Evolutionary conservation across 345 rosid species (phyloP), one percentile per base, ranked within the genome.

Genomic region (Gossypium arboreum): DNA sequence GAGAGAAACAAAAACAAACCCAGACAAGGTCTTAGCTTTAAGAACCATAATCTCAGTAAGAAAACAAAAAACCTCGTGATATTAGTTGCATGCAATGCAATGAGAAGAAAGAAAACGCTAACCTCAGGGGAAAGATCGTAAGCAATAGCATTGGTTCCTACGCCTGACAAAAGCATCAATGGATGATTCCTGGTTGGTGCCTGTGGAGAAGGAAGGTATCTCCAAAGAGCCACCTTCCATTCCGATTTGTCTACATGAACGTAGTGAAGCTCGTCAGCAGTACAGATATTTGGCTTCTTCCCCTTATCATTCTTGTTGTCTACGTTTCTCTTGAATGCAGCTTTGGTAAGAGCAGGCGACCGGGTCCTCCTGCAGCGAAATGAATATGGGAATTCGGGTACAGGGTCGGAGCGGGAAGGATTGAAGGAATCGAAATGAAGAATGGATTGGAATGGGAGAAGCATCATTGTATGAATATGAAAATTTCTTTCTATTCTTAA

Each of bases 241-340:
- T 87, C 92, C 52, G 94, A 88, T 67, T 91, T 83, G 9, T 87
- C 77, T 55, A 91, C 88, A 48, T 92, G 60, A 56, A 88, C 96
- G 68, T 88, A 90, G 84, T 93, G 98, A 55, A 94, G 94, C 80
- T 94, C 98, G 68, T 94, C 98, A 60, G 98, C 97, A 67, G 97
- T 90, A 72, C 92, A 94, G 16, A 83, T 71, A 12, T 84, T 41
- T 24, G 89, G 91, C 75, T 85, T 55, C 56, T 41, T 65, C 29
- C 5, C 43, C 72, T 2, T 61, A 12, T 64, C 18, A 1, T 39
- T 27, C 27, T 39, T 18, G 9, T 18, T 56, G 7, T 55, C 60
- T 2, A 50, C 59, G 15, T 62, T 73, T 22, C 24, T 39, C 85
- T 50, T 84, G 77, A 66, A 63, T 39, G 64, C 73, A 12, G 78